Evolutionary conservation across 1,284 basidiomycete species (phyloP).

Genomic region (Ceratorhiza oryzae-sativae): DNA sequence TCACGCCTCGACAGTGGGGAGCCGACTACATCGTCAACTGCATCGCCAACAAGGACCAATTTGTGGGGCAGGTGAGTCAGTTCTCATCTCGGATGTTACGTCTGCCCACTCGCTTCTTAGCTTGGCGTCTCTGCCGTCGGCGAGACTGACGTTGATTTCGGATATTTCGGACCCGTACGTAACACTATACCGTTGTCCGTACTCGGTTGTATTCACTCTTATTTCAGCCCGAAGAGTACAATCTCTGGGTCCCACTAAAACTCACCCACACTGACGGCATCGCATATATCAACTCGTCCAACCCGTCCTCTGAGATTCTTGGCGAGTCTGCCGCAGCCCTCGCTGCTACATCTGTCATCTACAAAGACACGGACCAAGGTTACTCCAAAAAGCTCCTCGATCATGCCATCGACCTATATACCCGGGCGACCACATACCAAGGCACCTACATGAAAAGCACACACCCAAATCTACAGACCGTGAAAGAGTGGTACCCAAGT

Average conservation of each 20-base stretch:
- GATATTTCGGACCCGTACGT: constrained; percentile 42
- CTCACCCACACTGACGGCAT: constrained; percentile 40
- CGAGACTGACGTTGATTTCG: constrained; percentile 42
- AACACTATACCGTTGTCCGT: background rate
- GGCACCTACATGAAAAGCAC: constrained; percentile 42
- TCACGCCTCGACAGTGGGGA: constrained; percentile 35
- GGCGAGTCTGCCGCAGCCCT: constrained; percentile 41
- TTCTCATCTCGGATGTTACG: background rate
- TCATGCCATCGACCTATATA: constrained; percentile 41
- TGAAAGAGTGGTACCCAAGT: constrained; percentile 43
- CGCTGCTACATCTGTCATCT: constrained; percentile 42
- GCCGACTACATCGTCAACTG: constrained; percentile 42
- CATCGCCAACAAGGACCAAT: constrained; percentile 39
- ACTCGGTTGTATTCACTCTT: background rate
- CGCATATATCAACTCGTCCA: constrained; percentile 42
- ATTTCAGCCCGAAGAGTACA: constrained; percentile 41
- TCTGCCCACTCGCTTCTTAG: constrained; percentile 10
- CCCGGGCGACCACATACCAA: constrained; percentile 39
- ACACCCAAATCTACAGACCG: constrained; percentile 40
- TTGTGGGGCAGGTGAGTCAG: constrained; percentile 41
- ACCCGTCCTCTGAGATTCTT: constrained; percentile 42
- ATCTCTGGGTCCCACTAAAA: constrained; percentile 38
- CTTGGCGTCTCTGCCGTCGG: constrained; percentile 41
- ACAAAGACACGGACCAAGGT: constrained; percentile 31
- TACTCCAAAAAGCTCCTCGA: constrained; percentile 39